Percentiles rank a stretch among this genome's conserved stretches.
Evolutionary conservation across 2,329 filamentous ascomycete genomes (phyloP).

Genomic region (Aspergillus sp.): DNA sequence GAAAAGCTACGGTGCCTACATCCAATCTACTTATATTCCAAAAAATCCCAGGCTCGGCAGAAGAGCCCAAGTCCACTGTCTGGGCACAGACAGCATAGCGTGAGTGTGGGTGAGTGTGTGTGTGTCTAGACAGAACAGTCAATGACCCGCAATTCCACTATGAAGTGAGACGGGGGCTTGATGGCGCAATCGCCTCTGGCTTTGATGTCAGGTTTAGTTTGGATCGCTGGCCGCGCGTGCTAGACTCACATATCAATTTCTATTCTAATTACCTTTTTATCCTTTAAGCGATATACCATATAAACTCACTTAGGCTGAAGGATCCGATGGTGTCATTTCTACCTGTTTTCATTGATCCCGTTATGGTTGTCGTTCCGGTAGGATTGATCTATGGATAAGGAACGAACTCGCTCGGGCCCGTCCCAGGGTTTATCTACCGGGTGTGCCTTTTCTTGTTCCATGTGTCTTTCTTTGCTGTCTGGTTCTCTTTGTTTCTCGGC

Average conservation of each 20-base stretch:
- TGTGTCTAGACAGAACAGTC: too few species aligned
- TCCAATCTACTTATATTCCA: too few species aligned
- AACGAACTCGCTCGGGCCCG: background rate
- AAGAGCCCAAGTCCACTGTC: too few species aligned
- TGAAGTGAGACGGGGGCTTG: constrained; percentile 9
- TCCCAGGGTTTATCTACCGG: background rate
- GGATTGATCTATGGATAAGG: background rate
- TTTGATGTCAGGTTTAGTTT: background rate
- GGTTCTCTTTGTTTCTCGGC: background rate
- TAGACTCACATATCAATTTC: too few species aligned
- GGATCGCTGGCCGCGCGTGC: background rate
- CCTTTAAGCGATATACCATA: background rate
- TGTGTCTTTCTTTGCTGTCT: background rate
- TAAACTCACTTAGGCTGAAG: background rate
- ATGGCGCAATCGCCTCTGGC: constrained; percentile 29
- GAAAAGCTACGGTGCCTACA: too few species aligned
- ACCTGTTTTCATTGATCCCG: background rate
- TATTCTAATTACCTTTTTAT: background rate
- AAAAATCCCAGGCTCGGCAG: too few species aligned
- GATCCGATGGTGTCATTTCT: background rate
- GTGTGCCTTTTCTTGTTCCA: background rate
- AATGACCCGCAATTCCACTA: background rate
- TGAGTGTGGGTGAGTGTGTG: too few species aligned
- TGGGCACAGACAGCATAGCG: too few species aligned
- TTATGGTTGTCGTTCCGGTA: background rate